Base-by-base conservation (phyloP, 2,329 filamentous ascomycete species). In the Arthrobotrys iridis region DNA sequence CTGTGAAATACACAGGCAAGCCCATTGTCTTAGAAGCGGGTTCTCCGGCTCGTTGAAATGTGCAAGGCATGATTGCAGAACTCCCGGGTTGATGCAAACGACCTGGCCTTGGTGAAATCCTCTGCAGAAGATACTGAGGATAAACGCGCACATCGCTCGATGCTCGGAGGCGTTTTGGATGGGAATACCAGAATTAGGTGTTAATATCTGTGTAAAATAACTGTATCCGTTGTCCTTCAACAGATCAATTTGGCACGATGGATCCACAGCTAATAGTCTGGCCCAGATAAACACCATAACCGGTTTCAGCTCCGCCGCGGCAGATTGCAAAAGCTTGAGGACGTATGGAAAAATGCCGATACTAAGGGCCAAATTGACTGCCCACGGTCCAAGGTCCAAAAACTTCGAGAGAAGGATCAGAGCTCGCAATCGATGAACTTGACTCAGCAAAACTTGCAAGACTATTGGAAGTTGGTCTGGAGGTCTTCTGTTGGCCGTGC, bases 231-330 rank as follows among this genome's bases (percentile, higher is more conserved):
- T 97, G 81, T 99, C 95, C 83, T 98, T 98, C 79, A 98, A 88
- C 10, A 99, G 85, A 81, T 99, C 95, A 77, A 90, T 89, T 82
- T 99, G 95, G 80, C 95, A 97, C 0, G 92, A 92, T 73, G 95
- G 90, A 80, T 99, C 95, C 4, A 99, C 95, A 5, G 95, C 95
- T 77, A 99, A 88, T 45, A 99, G 93, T 55, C 95, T 88, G 4
- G 95, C 93, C 95, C 95, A 99, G 77, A 99, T 99, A 82, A 98
- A 99, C 3, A 99, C 93, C 95, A 99, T 98, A 74, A 98, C 93
- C 0, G 95, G 94, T 81, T 98, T 98, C 76, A 99, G 84, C 82
- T 99, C 95, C 50, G 93, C 88, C 0, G 95, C 95, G 50, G 96
- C 94, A 3, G 95, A 98, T 82, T 99, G 95, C 15, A 99, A 85